These are phyloP conservation scores for Monosporozyma unispora DNA, from an alignment of 805 yeast genomes.

Conservation along the genomic window DNA sequence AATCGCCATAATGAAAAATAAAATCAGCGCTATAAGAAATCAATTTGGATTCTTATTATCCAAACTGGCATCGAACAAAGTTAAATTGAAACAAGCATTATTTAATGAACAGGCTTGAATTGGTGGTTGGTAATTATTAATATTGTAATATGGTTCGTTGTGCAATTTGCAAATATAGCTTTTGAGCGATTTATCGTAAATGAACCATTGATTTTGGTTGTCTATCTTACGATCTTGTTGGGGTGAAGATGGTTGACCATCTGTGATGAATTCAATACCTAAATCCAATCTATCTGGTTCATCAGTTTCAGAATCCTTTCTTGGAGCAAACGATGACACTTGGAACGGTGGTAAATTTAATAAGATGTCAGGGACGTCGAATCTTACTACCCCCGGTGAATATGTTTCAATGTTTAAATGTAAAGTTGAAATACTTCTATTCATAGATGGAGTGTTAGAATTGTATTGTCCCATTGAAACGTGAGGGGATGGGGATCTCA, in stretches of 20 bases:
- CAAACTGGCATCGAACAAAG: constrained; percentile 23
- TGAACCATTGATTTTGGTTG: constrained; percentile 11
- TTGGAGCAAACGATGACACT: constrained; percentile 24
- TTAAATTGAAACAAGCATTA: constrained; percentile 24
- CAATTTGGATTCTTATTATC: constrained; percentile 26
- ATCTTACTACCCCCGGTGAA: neutral
- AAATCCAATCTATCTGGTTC: constrained; percentile 1
- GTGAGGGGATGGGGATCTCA: neutral
- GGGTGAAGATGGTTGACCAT: neutral
- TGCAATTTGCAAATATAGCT: constrained; percentile 13
- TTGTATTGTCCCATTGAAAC: neutral
- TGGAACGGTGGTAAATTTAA: constrained; percentile 26
- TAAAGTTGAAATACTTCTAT: neutral
- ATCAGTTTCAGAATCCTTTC: neutral
- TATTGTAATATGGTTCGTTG: constrained; percentile 21
- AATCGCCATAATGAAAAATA: neutral
- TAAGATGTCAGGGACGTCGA: constrained; percentile 18
- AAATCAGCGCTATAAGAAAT: neutral
- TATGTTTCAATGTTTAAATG: neutral
- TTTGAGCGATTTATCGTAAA: constrained; percentile 17
- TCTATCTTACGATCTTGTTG: neutral
- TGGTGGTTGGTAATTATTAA: constrained; percentile 21
- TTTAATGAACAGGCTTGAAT: constrained; percentile 14
- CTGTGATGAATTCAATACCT: neutral
- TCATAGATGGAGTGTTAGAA: neutral